A percentile compares a stretch with the other conserved stretches of the same genome.
These are phyloP conservation scores for Lactifluus rugatus DNA, from an alignment of 768 basidiomycete genomes.

Conservation along the genomic window DNA sequence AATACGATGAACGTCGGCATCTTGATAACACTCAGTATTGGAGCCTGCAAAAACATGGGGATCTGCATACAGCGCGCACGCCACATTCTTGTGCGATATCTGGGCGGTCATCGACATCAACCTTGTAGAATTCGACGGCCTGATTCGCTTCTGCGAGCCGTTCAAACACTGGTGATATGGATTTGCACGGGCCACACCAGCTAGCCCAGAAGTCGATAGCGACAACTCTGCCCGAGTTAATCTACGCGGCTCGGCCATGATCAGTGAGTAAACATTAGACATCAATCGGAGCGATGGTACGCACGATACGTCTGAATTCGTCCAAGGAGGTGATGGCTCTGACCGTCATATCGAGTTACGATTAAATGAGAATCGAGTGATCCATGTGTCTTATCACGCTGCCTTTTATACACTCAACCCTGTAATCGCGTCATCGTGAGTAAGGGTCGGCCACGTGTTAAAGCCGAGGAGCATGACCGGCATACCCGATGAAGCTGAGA, in stretches of 20 bases:
- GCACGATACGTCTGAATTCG: conserved; percentile 27
- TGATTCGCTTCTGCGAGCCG: conserved; percentile 33
- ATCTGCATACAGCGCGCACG: conserved; percentile 48
- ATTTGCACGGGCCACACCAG: conserved; percentile 66
- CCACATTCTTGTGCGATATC: conserved; percentile 49
- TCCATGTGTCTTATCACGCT: not conserved
- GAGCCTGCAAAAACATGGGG: not conserved
- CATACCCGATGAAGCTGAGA: no score
- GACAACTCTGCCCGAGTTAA: conserved; percentile 37
- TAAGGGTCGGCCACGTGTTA: no score
- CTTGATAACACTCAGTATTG: conserved; percentile 15
- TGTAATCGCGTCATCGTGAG: no score
- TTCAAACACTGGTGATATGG: conserved; percentile 59
- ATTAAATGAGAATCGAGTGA: not conserved
- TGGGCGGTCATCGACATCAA: conserved; percentile 54
- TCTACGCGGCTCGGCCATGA: conserved; percentile 26
- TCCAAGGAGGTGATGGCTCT: not conserved
- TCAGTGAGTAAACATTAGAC: not conserved
- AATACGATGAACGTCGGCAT: conserved; percentile 38
- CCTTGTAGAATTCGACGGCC: conserved; percentile 55
- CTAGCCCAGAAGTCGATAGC: conserved; percentile 70
- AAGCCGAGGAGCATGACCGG: no score
- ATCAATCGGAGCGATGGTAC: conserved; percentile 19
- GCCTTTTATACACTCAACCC: not conserved
- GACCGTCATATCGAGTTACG: conserved; percentile 1